Evolutionary conservation across 164 flowering plant species (phyloP).

Genomic region (Piper longum): DNA sequence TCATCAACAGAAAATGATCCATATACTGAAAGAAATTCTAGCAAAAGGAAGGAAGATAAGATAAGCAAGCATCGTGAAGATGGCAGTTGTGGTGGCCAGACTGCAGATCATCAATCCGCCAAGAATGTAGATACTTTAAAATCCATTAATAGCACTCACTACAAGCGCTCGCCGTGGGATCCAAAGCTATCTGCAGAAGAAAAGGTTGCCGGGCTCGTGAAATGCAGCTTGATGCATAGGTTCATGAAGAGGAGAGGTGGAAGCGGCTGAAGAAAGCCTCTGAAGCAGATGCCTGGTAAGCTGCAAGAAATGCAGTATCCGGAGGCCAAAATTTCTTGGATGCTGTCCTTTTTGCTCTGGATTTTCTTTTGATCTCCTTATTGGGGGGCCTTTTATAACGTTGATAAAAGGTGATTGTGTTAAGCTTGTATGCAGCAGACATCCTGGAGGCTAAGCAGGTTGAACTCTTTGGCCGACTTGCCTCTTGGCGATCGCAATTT

Average conservation of each 20-base stretch:
- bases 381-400: too few species aligned
- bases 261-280: conserved; percentile 76
- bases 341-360: conserved; percentile 7
- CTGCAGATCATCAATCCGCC: background rate
- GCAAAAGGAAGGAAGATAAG: conserved; percentile 4
- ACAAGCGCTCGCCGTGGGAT: conserved; percentile 24
- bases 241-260: conserved; percentile 87
- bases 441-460: too few species aligned
- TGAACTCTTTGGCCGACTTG: too few species aligned
- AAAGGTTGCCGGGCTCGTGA: conserved; percentile 70
- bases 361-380: too few species aligned
- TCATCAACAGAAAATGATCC: background rate
- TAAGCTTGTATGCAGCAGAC: too few species aligned
- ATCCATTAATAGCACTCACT: conserved; percentile 4
- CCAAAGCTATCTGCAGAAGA: conserved; percentile 76
- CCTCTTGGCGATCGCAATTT: too few species aligned
- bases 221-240: conserved; percentile 82
- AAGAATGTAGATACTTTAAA: conserved; percentile 1
- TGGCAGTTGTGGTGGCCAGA: background rate
- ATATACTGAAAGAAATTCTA: conserved; percentile 7
- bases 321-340: conserved; percentile 53
- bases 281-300: conserved; percentile 61
- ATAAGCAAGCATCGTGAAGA: conserved; percentile 7
- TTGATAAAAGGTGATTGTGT: too few species aligned
- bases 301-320: conserved; percentile 10